phyloP scores from a whole-genome alignment of 257 asterid species.

The Ophiorrhiza pumila region DNA sequence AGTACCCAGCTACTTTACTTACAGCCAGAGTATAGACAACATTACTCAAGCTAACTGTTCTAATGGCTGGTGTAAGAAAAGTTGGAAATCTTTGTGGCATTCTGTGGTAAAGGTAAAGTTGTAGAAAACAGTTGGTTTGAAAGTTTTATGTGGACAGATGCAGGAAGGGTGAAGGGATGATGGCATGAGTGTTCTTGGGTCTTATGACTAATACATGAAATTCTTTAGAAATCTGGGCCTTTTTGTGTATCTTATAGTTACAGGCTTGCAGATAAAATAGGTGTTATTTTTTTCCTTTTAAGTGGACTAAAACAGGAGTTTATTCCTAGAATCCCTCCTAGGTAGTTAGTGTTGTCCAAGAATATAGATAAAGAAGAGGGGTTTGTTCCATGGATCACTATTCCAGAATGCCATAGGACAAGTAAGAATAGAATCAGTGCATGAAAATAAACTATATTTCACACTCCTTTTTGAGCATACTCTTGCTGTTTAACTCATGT shows the following conservation, averaged over 20 bases:
- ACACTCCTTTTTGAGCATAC: neutral
- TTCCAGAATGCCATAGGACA: neutral
- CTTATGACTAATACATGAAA: neutral
- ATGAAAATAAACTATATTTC: neutral
- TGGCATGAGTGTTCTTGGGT: neutral
- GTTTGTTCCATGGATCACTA: neutral
- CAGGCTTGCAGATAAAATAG: too few relatives aligned
- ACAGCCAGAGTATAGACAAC: neutral
- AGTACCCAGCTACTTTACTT: neutral
- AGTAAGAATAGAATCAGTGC: neutral
- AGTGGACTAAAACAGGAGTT: neutral
- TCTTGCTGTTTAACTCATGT: neutral
- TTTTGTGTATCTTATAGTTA: neutral
- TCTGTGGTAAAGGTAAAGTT: neutral
- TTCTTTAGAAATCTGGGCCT: neutral
- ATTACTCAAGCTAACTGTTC: neutral
- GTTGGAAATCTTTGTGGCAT: neutral
- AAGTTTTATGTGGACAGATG: neutral
- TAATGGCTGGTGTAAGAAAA: neutral
- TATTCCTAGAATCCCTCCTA: neutral
- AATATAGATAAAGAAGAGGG: neutral
- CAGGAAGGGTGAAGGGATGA: neutral
- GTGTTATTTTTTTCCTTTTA: neutral
- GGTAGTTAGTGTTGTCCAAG: neutral
- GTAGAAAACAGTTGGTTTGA: neutral